These are phyloP conservation scores for Solanum rostratum DNA, from an alignment of 257 asterid genomes.

Conservation along the genomic window DNA sequence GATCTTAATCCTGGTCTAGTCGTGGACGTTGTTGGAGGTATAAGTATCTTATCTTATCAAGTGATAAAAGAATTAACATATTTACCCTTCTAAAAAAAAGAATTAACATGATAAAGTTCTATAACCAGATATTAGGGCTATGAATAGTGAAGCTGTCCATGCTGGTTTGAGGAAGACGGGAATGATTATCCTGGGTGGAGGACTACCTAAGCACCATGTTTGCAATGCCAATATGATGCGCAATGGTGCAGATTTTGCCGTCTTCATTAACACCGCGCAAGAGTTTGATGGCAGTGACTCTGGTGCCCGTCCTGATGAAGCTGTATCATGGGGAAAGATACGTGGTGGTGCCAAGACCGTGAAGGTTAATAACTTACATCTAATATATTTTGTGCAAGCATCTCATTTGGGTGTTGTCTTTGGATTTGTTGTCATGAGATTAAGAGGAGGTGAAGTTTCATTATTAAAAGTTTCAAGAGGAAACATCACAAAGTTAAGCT, in stretches of 20 bases:
- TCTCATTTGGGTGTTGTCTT: background rate
- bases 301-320: constrained; percentile 97
- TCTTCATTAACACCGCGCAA: constrained; percentile 83
- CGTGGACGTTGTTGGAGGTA: constrained; percentile 85
- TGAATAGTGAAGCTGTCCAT: constrained; percentile 82
- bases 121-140: constrained; percentile 68
- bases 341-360: constrained; percentile 87
- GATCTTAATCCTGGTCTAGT: constrained; percentile 61
- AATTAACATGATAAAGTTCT: background rate
- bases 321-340: constrained; percentile 96
- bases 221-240: constrained; percentile 98
- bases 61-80: background rate
- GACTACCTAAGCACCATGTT: constrained; percentile 94
- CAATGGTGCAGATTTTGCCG: constrained; percentile 88
- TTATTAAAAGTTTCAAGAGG: background rate
- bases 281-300: constrained; percentile 98
- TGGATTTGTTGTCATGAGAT: background rate
- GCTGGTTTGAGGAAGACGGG: constrained; percentile 76
- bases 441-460: background rate
- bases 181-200: constrained; percentile 86
- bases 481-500: background rate
- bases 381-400: background rate
- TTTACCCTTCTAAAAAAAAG: background rate
- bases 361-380: constrained; percentile 36
- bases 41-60: background rate